Evolutionary conservation across 495 filamentous ascomycete species (phyloP), one percentile per base, ranked within the genome.

Genomic region (Cercophora sp.): DNA sequence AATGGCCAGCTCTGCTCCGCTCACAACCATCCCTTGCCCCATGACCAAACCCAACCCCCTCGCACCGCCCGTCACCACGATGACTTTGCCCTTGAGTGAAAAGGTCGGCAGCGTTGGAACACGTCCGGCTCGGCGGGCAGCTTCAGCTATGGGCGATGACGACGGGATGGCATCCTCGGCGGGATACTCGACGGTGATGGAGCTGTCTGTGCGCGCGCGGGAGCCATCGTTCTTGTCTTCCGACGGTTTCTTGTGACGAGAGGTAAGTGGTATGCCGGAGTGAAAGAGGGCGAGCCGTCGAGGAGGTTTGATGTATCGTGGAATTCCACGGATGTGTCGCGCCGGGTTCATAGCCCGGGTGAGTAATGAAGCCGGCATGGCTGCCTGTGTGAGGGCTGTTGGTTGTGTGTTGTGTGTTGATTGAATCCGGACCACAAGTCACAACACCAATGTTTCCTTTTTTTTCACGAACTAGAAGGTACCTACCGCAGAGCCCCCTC

Each of bases 1-100:
- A 72, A 97, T 87, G 6, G 91, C 92, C 55, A 96, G 77, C 67
- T 96, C 86, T 6, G 88, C 88, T 25, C 92, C 92, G 50, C 86
- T 90, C 10, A 86, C 81, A 23, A 96, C 85, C 57, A 94, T 79
- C 4, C 84, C 91, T 66, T 96, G 89, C 29, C 82, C 85, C 91
- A 97, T 96, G 27, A 95, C 91, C 58, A 96, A 73, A 42, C 90
- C 90, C 59, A 96, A 66, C 4, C 90, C 90, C 58, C 91, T 76
- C 32, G 91, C 90, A 58, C 90, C 91, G 26, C 91, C 91, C 9
- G 90, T 95, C 2, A 96, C 86, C 5, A 94, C 74, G 20, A 76
- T 87, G 5, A 89, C 86, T 59, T 83, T 85, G 22, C 79, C 84
- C 66, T 94, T 86, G 20, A 96, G 73, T 0, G 87, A 88, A 69